Conservation (phyloP, 1,284 basidiomycete genomes). For the Mrakiaceae sp. region DNA sequence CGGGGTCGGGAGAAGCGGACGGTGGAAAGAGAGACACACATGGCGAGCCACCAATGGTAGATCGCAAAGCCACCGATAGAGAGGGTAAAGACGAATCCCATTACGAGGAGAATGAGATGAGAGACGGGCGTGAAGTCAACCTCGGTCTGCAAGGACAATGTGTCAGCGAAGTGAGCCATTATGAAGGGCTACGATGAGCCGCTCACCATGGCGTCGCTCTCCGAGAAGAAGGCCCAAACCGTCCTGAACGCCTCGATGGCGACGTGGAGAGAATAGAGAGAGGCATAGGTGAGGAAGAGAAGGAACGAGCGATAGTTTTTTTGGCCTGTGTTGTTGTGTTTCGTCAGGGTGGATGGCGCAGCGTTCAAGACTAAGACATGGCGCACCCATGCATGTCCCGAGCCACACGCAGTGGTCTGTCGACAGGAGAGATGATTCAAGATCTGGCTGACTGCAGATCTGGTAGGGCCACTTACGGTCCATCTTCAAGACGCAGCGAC, state of each 20-base stretch:
- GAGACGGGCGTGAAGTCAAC: slow-evolving; percentile 11
- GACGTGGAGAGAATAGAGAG: neutral
- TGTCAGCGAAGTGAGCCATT: neutral
- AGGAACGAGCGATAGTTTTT: slow-evolving; percentile 16
- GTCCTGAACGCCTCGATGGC: slow-evolving; percentile 9
- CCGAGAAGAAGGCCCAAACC: slow-evolving; percentile 4
- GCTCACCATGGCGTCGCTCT: slow-evolving; percentile 11
- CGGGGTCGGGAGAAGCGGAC: neutral
- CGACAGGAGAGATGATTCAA: neutral
- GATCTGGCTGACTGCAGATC: too few relatives aligned
- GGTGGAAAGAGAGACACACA: neutral
- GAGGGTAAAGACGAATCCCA: slow-evolving; percentile 12
- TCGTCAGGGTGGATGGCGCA: neutral
- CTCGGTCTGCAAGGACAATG: slow-evolving; percentile 7
- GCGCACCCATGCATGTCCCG: neutral
- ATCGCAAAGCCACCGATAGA: slow-evolving; percentile 7
- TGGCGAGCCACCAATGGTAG: slow-evolving; percentile 11
- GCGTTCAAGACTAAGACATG: neutral
- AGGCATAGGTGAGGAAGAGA: slow-evolving; percentile 12
- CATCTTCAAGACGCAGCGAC: slow-evolving; percentile 11
- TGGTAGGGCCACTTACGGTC: neutral
- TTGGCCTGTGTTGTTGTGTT: neutral
- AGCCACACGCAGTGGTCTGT: slow-evolving; percentile 17
- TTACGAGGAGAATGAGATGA: slow-evolving; percentile 13
- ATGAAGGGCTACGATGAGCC: neutral